Base-by-base conservation (phyloP, 768 basidiomycete genomes). In the Austroboletus festivus region DNA sequence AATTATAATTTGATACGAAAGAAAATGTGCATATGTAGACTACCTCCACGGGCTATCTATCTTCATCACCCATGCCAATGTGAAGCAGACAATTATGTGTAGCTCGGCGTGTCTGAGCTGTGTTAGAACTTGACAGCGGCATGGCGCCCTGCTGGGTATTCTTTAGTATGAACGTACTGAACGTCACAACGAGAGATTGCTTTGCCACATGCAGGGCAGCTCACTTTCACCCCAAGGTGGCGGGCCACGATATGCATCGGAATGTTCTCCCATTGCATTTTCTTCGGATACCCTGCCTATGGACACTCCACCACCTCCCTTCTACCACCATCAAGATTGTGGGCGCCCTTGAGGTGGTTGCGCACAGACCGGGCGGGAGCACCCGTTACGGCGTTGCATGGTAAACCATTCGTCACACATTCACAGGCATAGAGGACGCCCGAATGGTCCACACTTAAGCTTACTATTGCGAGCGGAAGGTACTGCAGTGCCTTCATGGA, bases 181-280 rank as follows among this genome's bases (percentile, higher is more conserved):
- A 63, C 61, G 26, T 63, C 61, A 11, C 31, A 21, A 5, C 61
- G 61, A 37, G 62, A 61, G 22, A 63, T 51, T 12, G 21, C 4
- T 5, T 49, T 1, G 1, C 56, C 51, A 31, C 61, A 63, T 2
- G 2, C 18, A 1, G 1, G 9, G 34, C 61, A 63, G 3, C 1
- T 3, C 37, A 53, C 50, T 34, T 43, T 44, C 13, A 56, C 42
- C 2, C 22, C 44, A n/a, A 63, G 28, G 31, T 63, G 61, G 20
- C 47, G 8, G 1, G 48, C n/a, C n/a, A n/a, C n/a, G 5, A 63
- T 54, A 18, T 63, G 61, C 9, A 61, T 48, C 0, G 56, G 46
- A 3, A 63, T 22, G 11, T 28, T 63, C 31, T 61, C 61, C 11
- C 45, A 21, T 28, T 54, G 56, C 6, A 63, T 4, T 1, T 1